A percentile compares a stretch with the other conserved stretches of the same genome.
These are phyloP conservation scores for Colletotrichum scovillei DNA, from an alignment of 2,329 filamentous ascomycete species.

Conservation along the genomic window DNA sequence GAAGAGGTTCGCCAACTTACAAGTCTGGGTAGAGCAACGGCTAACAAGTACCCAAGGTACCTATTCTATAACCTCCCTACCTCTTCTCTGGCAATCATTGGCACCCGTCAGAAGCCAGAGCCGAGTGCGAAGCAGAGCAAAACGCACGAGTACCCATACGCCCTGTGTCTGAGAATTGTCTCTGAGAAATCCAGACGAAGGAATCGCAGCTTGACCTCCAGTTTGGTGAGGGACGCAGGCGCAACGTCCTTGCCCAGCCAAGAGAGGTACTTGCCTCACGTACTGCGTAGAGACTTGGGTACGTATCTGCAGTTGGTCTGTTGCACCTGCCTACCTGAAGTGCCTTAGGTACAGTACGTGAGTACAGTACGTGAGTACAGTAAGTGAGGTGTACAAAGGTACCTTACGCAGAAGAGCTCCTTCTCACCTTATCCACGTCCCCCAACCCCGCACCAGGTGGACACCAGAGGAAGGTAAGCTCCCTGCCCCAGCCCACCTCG, in stretches of 20 bases:
- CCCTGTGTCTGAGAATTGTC: constrained; percentile 20
- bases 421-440: constrained; percentile 9
- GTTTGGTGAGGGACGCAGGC: neutral
- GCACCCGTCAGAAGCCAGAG: neutral
- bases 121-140: neutral
- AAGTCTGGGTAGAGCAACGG: neutral
- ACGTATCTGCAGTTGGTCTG: neutral
- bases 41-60: neutral
- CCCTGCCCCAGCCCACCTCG: neutral
- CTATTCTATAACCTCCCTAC: neutral
- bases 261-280: neutral
- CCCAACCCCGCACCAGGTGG: constrained; percentile 1
- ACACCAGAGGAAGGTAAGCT: neutral
- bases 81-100: neutral
- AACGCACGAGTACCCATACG: constrained; percentile 20
- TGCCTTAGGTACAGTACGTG: neutral
- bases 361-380: no score
- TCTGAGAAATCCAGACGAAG: constrained; percentile 16
- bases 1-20: neutral
- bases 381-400: no score
- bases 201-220: neutral
- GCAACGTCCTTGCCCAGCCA: neutral
- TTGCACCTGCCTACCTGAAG: neutral
- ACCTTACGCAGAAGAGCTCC: no score
- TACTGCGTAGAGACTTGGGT: neutral